Percentiles rank a stretch among this genome's conserved stretches.
These are phyloP conservation scores for Calonectria multiphialidica DNA, from an alignment of 2,329 filamentous ascomycete genomes.

Conservation along the genomic window DNA sequence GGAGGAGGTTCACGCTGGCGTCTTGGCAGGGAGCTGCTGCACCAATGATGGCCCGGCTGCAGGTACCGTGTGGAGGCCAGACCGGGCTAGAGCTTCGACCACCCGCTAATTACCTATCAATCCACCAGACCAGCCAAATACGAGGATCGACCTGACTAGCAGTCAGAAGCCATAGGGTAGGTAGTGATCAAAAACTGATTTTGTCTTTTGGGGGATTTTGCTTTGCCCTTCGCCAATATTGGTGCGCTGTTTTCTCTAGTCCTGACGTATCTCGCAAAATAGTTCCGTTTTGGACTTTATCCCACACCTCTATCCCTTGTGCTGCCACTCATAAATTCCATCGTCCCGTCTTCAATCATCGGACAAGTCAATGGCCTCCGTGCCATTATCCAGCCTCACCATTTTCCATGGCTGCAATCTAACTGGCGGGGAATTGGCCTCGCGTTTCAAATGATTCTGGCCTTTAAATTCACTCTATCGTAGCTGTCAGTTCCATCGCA, in stretches of 20 bases:
- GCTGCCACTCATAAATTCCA: neutral
- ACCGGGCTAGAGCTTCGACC: constrained; percentile 24
- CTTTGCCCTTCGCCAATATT: neutral
- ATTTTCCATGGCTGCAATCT: constrained; percentile 23
- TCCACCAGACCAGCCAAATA: constrained; percentile 34
- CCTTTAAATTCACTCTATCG: constrained; percentile 3
- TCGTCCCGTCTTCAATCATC: constrained; percentile 17
- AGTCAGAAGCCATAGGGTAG: neutral
- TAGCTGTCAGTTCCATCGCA: neutral
- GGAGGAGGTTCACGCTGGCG: constrained; percentile 42
- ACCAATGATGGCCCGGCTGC: constrained; percentile 37
- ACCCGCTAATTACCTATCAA: constrained; percentile 3
- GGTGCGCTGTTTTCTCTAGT: neutral
- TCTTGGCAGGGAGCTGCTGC: constrained; percentile 38
- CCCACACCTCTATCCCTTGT: no score
- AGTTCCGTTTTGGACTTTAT: no score
- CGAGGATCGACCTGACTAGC: neutral
- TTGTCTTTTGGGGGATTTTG: neutral
- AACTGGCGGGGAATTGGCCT: neutral
- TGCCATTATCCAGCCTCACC: constrained; percentile 26
- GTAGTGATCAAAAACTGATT: neutral
- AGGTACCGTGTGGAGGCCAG: constrained; percentile 33
- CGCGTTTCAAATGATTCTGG: constrained; percentile 20
- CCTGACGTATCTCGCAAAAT: neutral
- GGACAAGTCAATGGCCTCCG: constrained; percentile 31